Conservation (phyloP, 345 rosid genomes). For the Conringia planisiliqua region DNA sequence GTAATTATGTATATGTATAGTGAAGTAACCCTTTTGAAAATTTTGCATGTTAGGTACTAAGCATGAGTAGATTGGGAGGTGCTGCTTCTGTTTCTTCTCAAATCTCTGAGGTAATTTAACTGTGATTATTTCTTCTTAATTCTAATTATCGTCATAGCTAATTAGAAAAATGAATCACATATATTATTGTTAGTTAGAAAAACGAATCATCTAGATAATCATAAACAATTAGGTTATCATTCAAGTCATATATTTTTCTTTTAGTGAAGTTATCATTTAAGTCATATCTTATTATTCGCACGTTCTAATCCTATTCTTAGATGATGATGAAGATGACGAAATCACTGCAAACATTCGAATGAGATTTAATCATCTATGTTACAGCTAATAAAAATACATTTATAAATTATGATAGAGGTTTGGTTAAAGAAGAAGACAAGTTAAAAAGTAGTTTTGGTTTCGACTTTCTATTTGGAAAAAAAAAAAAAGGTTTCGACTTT, state of each 20-base stretch:
- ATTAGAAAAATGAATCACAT: neutral
- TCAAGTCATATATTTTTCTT: too few species aligned
- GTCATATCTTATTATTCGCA: neutral
- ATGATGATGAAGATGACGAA: conserved; percentile 9
- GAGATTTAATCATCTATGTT: neutral
- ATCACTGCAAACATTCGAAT: neutral
- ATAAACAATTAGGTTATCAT: too few species aligned
- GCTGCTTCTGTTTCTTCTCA: conserved; percentile 87
- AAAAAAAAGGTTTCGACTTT: conserved; percentile 24
- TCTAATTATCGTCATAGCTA: neutral
- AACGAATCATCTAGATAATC: too few species aligned
- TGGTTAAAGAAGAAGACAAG: conserved; percentile 1
- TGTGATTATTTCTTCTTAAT: neutral
- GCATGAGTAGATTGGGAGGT: conserved; percentile 95
- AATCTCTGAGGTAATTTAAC: conserved; percentile 63
- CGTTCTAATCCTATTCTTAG: conserved; percentile 5
- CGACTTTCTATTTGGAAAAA: conserved; percentile 31
- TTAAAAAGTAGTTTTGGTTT: neutral
- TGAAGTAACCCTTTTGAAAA: neutral
- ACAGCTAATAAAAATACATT: neutral
- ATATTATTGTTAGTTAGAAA: neutral
- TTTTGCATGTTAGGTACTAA: conserved; percentile 60
- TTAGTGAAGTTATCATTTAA: neutral
- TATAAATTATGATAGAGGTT: neutral
- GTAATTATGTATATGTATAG: neutral